A percentile compares a stretch with the other conserved stretches of the same genome.
Conservation (phyloP, 2,329 filamentous ascomycete genomes). For the Aspergillus vadensis region DNA sequence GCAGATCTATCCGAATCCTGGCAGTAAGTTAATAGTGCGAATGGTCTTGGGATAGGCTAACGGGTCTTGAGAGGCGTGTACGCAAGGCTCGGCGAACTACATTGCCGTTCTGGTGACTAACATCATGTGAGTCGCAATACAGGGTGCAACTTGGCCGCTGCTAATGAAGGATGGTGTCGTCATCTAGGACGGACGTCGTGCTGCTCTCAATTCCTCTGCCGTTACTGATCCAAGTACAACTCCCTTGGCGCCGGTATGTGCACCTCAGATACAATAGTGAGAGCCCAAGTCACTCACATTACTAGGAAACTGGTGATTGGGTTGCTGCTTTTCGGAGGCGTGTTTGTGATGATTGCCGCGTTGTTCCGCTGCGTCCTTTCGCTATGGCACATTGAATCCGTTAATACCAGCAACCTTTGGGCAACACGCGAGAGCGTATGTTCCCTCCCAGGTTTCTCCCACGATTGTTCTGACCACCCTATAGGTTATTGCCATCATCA, state of each 20-base stretch:
- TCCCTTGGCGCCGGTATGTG: constrained; percentile 34
- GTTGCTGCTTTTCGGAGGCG: constrained; percentile 45
- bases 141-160: neutral
- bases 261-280: neutral
- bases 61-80: constrained; percentile 27
- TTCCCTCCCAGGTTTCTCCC: neutral
- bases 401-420: constrained; percentile 47
- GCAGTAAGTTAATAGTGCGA: constrained; percentile 26
- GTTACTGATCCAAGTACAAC: constrained; percentile 44
- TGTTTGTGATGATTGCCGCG: constrained; percentile 50
- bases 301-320: constrained; percentile 41
- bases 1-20: constrained; percentile 47
- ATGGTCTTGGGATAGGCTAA: neutral
- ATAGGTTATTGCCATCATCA: constrained; percentile 50
- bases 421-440: constrained; percentile 47
- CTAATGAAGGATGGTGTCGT: neutral
- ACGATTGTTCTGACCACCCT: neutral
- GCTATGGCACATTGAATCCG: constrained; percentile 38
- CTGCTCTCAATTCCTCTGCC: constrained; percentile 47
- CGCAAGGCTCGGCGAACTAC: constrained; percentile 42
- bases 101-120: constrained; percentile 42
- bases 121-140: constrained; percentile 32
- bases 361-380: constrained; percentile 47
- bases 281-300: neutral
- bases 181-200: constrained; percentile 42